These are phyloP conservation scores for Solanum sparsipilum DNA, from an alignment of 257 asterid species.

Conservation along the genomic window DNA sequence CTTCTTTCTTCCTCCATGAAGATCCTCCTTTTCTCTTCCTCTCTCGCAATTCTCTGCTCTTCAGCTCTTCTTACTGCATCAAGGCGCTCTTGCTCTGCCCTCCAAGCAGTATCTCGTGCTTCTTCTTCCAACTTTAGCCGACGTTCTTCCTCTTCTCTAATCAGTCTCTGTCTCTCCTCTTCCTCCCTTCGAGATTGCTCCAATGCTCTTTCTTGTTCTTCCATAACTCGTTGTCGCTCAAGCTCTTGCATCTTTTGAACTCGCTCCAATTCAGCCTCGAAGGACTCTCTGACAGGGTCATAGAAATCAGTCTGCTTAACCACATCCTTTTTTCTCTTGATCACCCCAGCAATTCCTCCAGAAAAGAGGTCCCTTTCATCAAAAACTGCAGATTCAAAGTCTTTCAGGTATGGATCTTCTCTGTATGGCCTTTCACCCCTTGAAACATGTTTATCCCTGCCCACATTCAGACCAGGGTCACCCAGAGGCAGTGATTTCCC, in stretches of 20 bases:
- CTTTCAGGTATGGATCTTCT: constrained; percentile 50
- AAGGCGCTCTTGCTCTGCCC: constrained; percentile 76
- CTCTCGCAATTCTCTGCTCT: constrained; percentile 71
- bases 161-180: constrained; percentile 69
- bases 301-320: constrained; percentile 54
- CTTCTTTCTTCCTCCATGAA: constrained; percentile 88
- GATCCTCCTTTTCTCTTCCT: constrained; percentile 69
- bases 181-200: constrained; percentile 79
- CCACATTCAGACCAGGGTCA: constrained; percentile 35
- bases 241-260: constrained; percentile 96
- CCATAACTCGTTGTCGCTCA: constrained; percentile 66
- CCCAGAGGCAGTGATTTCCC: constrained; percentile 33
- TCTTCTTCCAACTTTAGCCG: constrained; percentile 64
- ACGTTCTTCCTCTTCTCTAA: constrained; percentile 79
- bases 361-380: constrained; percentile 75
- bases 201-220: constrained; percentile 88
- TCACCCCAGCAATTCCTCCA: constrained; percentile 62
- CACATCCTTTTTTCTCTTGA: constrained; percentile 78
- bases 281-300: constrained; percentile 91
- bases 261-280: constrained; percentile 96
- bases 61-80: constrained; percentile 72
- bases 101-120: constrained; percentile 89
- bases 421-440: constrained; percentile 40
- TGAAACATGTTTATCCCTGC: constrained; percentile 41
- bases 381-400: constrained; percentile 37